Evolutionary conservation across 2,329 filamentous ascomycete genomes (phyloP).

Genomic region (Camptophora hylomeconis): DNA sequence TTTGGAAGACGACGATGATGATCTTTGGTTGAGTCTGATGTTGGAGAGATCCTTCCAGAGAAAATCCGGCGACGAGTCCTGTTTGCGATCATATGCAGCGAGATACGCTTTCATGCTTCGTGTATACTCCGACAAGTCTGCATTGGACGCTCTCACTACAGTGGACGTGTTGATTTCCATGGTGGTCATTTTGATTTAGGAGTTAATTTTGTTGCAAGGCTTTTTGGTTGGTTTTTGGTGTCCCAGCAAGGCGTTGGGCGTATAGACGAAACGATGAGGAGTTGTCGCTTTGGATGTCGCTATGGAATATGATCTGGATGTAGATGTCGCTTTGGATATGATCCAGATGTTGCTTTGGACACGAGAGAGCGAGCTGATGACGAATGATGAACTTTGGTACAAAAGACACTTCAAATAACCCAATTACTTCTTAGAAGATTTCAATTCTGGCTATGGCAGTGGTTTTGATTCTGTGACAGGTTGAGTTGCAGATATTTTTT

Average conservation of each 20-base stretch:
- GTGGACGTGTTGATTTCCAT: slow-evolving; percentile 4
- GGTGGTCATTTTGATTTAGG: background rate
- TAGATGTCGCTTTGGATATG: too few relatives aligned
- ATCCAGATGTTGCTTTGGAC: too few relatives aligned
- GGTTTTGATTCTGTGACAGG: too few relatives aligned
- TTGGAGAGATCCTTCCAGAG: slow-evolving; percentile 15
- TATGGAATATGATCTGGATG: too few relatives aligned
- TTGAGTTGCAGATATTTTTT: too few relatives aligned
- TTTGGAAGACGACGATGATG: slow-evolving; percentile 2
- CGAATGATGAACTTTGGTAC: too few relatives aligned
- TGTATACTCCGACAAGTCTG: slow-evolving; percentile 15
- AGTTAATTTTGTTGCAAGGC: background rate
- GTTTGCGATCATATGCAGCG: slow-evolving; percentile 6
- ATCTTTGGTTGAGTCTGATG: slow-evolving; percentile 7
- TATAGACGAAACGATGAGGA: slow-evolving; percentile 1
- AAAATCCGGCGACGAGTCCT: slow-evolving; percentile 14
- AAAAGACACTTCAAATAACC: too few relatives aligned
- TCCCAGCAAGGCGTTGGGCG: background rate
- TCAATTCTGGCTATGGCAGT: too few relatives aligned
- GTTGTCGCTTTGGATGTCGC: slow-evolving; percentile 1
- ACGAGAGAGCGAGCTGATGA: too few relatives aligned
- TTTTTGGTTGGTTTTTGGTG: slow-evolving; percentile 1
- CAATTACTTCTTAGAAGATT: too few relatives aligned
- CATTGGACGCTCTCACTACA: slow-evolving; percentile 9
- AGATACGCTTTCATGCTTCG: slow-evolving; percentile 16